Evolutionary conservation across 805 yeast genomes (phyloP), one percentile per base, ranked within the genome.

Genomic region (Maudiozyma bulderi): DNA sequence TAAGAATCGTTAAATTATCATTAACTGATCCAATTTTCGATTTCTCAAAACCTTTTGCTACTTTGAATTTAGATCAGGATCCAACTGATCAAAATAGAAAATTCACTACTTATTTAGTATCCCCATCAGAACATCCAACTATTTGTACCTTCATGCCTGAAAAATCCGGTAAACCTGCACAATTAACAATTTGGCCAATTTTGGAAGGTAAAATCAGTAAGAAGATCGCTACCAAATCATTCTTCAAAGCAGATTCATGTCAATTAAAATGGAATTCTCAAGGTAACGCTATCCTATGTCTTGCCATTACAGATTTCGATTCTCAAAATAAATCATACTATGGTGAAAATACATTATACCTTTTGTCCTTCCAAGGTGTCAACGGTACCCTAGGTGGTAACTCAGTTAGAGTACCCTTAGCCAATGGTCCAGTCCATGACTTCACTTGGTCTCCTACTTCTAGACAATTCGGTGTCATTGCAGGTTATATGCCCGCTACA

Each of bases 401-500:
- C 60, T 95, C 91, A 62, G 85, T 89, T 48, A 77, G 96, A 61
- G 90, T 93, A 59, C 77, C 81, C 50, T 78, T 93, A 59, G 88
- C 86, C 54, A 83, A 86, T 59, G 98, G 98, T 33, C 98, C 99
- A 43, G 89, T 93, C 57, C 97, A 93, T 70, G 99, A 93, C 67
- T 86, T 91, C 53, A 82, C 93, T 26, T 93, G 99, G 99, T 85
- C 95, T 29, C 96, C 98, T 51, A 81, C 89, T 46, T 87, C 96
- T 15, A 78, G 96, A 57, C 98, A 93, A 71, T 95, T 93, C 73
- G 98, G 96, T 52, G 99, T 93, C 42, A 88, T 86, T 49, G 90
- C 90, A 64, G 99, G 99, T 33, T 90, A 80, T 71, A 93, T 93
- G 98, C 99, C 99, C 2, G 87, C 96, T 31, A 84, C 85, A 60